A percentile compares a stretch with the other conserved stretches of the same genome.
These are phyloP conservation scores for Wallacemonas collosoma DNA, from an alignment of 208 protist species.

Conservation along the genomic window DNA sequence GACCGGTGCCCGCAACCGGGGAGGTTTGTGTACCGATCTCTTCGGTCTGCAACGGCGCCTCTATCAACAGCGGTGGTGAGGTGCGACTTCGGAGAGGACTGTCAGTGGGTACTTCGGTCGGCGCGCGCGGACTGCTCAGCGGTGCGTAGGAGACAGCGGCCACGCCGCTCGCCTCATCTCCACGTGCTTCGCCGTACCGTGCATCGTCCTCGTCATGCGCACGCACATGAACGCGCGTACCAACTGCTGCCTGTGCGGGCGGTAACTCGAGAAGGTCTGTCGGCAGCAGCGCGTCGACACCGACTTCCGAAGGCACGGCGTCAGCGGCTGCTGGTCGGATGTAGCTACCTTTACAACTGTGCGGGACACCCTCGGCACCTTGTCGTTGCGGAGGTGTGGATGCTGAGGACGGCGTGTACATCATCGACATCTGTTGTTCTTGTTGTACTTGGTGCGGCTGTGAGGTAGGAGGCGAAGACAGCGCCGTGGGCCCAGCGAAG, in stretches of 20 bases:
- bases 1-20: no score
- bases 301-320: not conserved
- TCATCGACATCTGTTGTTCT: not conserved
- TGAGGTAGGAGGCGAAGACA: not conserved
- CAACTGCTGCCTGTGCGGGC: no score
- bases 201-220: no score
- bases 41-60: not conserved
- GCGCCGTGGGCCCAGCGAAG: not conserved
- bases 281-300: not conserved
- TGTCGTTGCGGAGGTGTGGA: not conserved
- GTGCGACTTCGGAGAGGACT: conserved; percentile 3
- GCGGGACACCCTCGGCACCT: not conserved
- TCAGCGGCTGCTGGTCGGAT: no score
- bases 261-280: not conserved
- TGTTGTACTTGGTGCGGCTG: not conserved
- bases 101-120: not conserved
- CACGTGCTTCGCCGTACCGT: no score
- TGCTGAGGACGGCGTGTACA: not conserved
- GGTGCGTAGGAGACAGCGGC: not conserved
- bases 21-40: not conserved
- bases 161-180: not conserved
- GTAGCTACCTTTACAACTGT: no score
- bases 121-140: conserved; percentile 4
- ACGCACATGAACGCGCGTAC: no score
- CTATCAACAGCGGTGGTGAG: conserved; percentile 4